These are phyloP conservation scores for Ophiostoma perfectum DNA, from an alignment of 2,329 filamentous ascomycete species.

Conservation along the genomic window DNA sequence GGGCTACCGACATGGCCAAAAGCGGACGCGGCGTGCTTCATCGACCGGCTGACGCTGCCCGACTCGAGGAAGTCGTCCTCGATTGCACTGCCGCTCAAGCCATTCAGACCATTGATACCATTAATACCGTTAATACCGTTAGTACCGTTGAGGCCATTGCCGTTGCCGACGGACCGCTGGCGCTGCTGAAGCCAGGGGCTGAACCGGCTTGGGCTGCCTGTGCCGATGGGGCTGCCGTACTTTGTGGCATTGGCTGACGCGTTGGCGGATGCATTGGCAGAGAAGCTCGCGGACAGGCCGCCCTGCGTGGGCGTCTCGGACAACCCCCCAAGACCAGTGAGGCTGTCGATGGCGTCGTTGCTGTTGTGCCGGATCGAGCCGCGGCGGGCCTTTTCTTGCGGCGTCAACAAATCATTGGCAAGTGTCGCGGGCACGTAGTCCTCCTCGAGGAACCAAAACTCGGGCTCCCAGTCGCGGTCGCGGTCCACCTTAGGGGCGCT, in stretches of 20 bases:
- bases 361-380: slow-evolving; percentile 49
- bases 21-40: slow-evolving; percentile 47
- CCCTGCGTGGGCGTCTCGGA: slow-evolving; percentile 17
- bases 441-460: slow-evolving; percentile 74
- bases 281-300: not conserved
- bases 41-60: slow-evolving; percentile 31
- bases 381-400: slow-evolving; percentile 60
- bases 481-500: slow-evolving; percentile 54
- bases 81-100: not conserved
- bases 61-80: slow-evolving; percentile 43
- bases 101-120: slow-evolving; percentile 37
- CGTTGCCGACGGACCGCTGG: slow-evolving; percentile 13
- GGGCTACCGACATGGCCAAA: slow-evolving; percentile 64
- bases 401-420: slow-evolving; percentile 58
- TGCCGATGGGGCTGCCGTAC: slow-evolving; percentile 49
- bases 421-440: slow-evolving; percentile 75
- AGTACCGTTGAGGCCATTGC: not conserved
- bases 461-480: slow-evolving; percentile 54
- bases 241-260: slow-evolving; percentile 40
- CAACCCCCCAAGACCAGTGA: slow-evolving; percentile 39
- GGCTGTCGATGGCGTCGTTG: slow-evolving; percentile 27
- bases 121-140: slow-evolving; percentile 36
- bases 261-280: slow-evolving; percentile 30
- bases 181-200: slow-evolving; percentile 44
- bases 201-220: slow-evolving; percentile 57